These are phyloP conservation scores for Mycena leptocephala DNA, from an alignment of 768 basidiomycete genomes.

Conservation along the genomic window DNA sequence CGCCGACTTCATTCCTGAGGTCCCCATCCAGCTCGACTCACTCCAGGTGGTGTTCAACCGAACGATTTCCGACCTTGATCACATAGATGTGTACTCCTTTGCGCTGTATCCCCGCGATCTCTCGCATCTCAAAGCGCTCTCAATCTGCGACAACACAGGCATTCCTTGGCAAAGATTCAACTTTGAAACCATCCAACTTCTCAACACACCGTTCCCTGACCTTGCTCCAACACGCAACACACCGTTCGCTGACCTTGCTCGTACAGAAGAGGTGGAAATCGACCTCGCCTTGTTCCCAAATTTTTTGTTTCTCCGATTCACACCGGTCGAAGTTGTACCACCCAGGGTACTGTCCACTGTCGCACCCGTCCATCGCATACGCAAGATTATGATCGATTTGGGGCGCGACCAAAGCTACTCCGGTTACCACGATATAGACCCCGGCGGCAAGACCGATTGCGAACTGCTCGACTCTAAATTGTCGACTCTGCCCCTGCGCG, in stretches of 20 bases:
- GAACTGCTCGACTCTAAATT: too few species aligned
- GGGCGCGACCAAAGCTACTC: too few species aligned
- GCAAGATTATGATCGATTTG: too few species aligned
- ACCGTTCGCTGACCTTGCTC: too few species aligned
- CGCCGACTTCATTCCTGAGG: not conserved
- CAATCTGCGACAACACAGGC: not conserved
- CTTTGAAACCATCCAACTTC: not conserved
- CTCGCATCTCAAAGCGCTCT: not conserved
- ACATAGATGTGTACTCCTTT: not conserved
- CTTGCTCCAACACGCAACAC: too few species aligned
- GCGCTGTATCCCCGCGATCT: not conserved
- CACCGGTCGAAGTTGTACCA: too few species aligned
- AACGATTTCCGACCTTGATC: not conserved
- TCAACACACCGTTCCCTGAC: not conserved
- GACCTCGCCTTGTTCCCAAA: not conserved
- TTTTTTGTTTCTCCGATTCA: not conserved
- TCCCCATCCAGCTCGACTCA: not conserved
- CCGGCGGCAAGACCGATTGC: too few species aligned
- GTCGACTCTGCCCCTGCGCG: too few species aligned
- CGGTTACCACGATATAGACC: too few species aligned
- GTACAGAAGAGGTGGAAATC: not conserved
- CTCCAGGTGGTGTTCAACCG: not conserved
- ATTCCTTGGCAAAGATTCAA: not conserved
- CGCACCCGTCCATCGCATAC: too few species aligned
- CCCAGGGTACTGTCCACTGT: too few species aligned